phyloP scores from a whole-genome alignment of 2,329 filamentous ascomycete species.

The Aspergillus fructus region DNA sequence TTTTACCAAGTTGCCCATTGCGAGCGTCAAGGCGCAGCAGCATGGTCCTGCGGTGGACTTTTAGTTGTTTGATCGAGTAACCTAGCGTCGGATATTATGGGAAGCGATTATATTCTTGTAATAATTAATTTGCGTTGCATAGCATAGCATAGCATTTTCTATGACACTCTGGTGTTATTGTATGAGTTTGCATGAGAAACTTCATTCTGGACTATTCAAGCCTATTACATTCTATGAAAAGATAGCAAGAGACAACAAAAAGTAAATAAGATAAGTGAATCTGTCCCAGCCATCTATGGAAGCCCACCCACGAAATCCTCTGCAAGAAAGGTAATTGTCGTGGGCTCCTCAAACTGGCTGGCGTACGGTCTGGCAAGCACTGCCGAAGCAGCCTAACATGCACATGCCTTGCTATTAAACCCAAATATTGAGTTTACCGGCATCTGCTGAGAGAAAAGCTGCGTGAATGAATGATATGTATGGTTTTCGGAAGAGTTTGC shows the following conservation, averaged over 20 bases:
- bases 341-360: conserved; percentile 50
- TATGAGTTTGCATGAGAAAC: not conserved
- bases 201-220: not conserved
- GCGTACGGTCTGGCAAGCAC: conserved; percentile 42
- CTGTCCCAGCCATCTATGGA: conserved; percentile 50
- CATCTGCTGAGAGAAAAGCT: conserved; percentile 31
- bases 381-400: conserved; percentile 26
- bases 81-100: not conserved
- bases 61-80: not conserved
- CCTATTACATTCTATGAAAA: not conserved
- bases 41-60: not conserved
- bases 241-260: not conserved
- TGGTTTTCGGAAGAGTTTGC: not conserved
- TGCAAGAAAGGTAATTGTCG: conserved; percentile 27
- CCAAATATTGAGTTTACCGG: conserved; percentile 3
- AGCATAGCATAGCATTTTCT: not conserved
- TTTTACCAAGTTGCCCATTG: conserved; percentile 48
- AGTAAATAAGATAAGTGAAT: conserved; percentile 1
- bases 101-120: not conserved
- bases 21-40: not conserved
- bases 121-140: not conserved
- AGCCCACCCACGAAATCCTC: conserved; percentile 37
- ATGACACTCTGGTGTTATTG: not conserved
- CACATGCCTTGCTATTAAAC: conserved; percentile 21
- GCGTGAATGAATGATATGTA: conserved; percentile 27